These are phyloP conservation scores for Gossypium turneri DNA, from an alignment of 345 rosid genomes.

Conservation along the genomic window DNA sequence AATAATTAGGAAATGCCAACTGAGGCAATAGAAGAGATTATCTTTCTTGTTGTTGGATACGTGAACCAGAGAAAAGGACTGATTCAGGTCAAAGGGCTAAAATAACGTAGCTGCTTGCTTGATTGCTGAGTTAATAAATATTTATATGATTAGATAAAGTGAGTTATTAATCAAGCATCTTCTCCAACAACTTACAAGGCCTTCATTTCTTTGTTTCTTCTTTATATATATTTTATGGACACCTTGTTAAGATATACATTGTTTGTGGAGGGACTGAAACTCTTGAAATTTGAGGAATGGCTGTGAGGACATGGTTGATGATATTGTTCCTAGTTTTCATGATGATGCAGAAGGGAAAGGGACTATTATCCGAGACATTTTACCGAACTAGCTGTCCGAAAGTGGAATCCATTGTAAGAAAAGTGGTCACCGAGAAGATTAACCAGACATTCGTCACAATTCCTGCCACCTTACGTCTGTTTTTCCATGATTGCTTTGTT, in stretches of 20 bases:
- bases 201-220: background rate
- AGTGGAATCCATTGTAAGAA: slow-evolving; percentile 59
- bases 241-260: background rate
- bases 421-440: slow-evolving; percentile 49
- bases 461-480: slow-evolving; percentile 75
- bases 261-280: background rate
- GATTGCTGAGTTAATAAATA: background rate
- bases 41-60: background rate
- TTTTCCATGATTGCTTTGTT: slow-evolving; percentile 90
- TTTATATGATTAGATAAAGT: background rate
- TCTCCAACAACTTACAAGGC: background rate
- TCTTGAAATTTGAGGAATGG: slow-evolving; percentile 8
- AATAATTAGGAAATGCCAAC: background rate
- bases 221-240: background rate
- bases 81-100: background rate
- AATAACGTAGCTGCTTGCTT: background rate
- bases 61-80: background rate
- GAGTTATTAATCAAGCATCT: background rate
- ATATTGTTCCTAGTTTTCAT: slow-evolving; percentile 24
- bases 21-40: background rate
- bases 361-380: slow-evolving; percentile 48
- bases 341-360: slow-evolving; percentile 33
- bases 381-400: slow-evolving; percentile 53
- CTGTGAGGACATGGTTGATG: slow-evolving; percentile 7
- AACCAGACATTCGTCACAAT: slow-evolving; percentile 48